Percentiles rank a stretch among this genome's conserved stretches.
These are phyloP conservation scores for Diaporthe humulicola DNA, from an alignment of 2,329 filamentous ascomycete genomes.

Conservation along the genomic window DNA sequence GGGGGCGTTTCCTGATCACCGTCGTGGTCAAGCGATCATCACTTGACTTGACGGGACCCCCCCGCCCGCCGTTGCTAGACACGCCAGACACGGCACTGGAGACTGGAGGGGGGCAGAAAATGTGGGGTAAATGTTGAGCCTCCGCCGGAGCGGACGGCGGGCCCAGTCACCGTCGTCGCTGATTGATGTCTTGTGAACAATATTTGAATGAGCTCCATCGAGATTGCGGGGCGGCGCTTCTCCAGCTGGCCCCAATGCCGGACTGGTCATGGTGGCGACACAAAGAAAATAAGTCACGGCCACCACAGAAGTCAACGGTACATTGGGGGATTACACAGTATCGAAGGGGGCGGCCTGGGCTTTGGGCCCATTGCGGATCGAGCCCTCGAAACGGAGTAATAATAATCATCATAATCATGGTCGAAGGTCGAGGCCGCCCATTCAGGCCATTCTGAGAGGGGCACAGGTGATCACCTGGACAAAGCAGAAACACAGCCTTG, in stretches of 20 bases:
- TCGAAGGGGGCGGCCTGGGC: neutral
- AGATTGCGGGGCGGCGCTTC: conserved; percentile 24
- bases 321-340: neutral
- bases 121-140: conserved; percentile 25
- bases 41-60: too few species aligned
- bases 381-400: conserved; percentile 22
- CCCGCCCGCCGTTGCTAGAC: too few species aligned
- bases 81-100: conserved; percentile 5
- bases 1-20: neutral
- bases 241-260: conserved; percentile 25
- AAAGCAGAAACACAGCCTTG: conserved; percentile 22
- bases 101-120: conserved; percentile 1
- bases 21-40: conserved; percentile 15
- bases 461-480: conserved; percentile 16
- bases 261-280: conserved; percentile 16
- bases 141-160: conserved; percentile 1
- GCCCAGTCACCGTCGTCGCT: neutral
- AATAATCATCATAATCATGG: neutral
- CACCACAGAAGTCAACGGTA: neutral
- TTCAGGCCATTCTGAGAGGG: neutral
- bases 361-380: conserved; percentile 5
- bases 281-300: neutral
- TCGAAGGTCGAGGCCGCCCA: conserved; percentile 10
- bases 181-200: conserved; percentile 11
- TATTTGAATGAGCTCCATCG: neutral